Percentiles rank a stretch among this genome's conserved stretches.
Evolutionary conservation across 441 rosid genomes (phyloP).

Genomic region (Macaranga tanarius): DNA sequence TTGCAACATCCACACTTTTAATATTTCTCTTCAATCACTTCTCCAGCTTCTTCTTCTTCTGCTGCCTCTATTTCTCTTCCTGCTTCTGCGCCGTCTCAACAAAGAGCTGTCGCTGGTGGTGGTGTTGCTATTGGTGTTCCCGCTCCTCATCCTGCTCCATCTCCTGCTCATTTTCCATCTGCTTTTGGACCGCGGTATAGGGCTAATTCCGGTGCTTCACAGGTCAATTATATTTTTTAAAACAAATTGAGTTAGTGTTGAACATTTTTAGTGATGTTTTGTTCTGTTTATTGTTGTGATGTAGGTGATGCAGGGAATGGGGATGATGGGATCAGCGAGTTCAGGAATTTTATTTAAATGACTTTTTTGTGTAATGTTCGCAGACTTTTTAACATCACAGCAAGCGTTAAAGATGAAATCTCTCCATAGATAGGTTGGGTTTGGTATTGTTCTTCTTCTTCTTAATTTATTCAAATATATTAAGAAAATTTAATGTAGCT

Average conservation of each 20-base stretch:
- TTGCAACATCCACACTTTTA: constrained; percentile 56
- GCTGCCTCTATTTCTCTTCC: constrained; percentile 39
- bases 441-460: no score
- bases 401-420: no score
- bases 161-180: constrained; percentile 38
- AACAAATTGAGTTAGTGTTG: not conserved
- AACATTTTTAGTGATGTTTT: not conserved
- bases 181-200: constrained; percentile 62
- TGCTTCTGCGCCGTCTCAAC: constrained; percentile 36
- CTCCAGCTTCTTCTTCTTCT: constrained; percentile 38
- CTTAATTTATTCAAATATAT: no score
- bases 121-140: constrained; percentile 75
- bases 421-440: no score
- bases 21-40: constrained; percentile 31
- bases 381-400: no score
- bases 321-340: constrained; percentile 60
- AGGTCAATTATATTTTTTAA: constrained; percentile 32
- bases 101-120: constrained; percentile 28
- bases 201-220: constrained; percentile 35
- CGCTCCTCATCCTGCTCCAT: constrained; percentile 49
- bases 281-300: constrained; percentile 1
- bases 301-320: constrained; percentile 63
- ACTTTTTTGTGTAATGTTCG: no score
- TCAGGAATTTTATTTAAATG: no score
- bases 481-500: no score